Conservation (phyloP, 2,329 filamentous ascomycete species). For the Venturia asperata region DNA sequence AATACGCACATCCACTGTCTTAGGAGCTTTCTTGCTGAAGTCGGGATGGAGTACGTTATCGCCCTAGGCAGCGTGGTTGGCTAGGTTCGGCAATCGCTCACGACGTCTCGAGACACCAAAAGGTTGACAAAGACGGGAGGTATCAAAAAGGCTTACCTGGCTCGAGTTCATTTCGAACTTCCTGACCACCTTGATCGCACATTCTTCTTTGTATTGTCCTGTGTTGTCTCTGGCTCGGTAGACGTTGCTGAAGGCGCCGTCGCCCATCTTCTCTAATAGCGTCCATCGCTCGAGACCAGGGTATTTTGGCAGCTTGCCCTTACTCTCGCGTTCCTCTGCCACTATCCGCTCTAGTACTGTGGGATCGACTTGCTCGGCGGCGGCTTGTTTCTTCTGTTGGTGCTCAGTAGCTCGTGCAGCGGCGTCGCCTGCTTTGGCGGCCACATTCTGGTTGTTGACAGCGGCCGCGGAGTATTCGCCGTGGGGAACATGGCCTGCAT, state of each 20-base stretch:
- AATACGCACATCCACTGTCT: slow-evolving; percentile 89
- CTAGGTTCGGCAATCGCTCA: slow-evolving; percentile 32
- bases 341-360: slow-evolving; percentile 77
- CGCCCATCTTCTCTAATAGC: slow-evolving; percentile 93
- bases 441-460: slow-evolving; percentile 57
- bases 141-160: slow-evolving; percentile 64
- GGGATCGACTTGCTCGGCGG: slow-evolving; percentile 45
- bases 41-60: slow-evolving; percentile 90
- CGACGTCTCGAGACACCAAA: slow-evolving; percentile 21
- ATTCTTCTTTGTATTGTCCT: slow-evolving; percentile 63
- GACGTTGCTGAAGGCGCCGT: slow-evolving; percentile 97
- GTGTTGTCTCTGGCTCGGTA: slow-evolving; percentile 77
- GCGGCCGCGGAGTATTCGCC: slow-evolving; percentile 56
- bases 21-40: slow-evolving; percentile 80
- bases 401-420: slow-evolving; percentile 57
- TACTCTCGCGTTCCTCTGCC: slow-evolving; percentile 82
- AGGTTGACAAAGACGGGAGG: slow-evolving; percentile 7
- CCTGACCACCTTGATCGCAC: slow-evolving; percentile 96
- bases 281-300: slow-evolving; percentile 81
- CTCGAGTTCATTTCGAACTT: slow-evolving; percentile 99
- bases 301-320: slow-evolving; percentile 77
- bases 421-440: slow-evolving; percentile 58
- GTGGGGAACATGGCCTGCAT: slow-evolving; percentile 43
- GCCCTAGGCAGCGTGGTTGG: slow-evolving; percentile 61
- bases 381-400: slow-evolving; percentile 48